phyloP scores from a whole-genome alignment of 2,329 filamentous ascomycete genomes.

The Immersiporthe knoxdaviesiana region DNA sequence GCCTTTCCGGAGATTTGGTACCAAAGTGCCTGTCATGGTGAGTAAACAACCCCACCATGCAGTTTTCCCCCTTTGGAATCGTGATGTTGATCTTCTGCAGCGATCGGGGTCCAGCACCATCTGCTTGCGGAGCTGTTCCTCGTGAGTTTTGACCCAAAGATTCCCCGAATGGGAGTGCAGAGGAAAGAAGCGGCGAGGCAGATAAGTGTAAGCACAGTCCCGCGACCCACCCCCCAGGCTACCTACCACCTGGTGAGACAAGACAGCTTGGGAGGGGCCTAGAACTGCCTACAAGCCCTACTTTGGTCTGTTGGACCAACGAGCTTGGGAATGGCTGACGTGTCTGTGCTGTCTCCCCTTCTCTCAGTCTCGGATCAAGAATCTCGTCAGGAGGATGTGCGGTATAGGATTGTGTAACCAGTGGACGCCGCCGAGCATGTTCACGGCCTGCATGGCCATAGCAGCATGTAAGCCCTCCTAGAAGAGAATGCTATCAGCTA shows the following conservation, averaged over 20 bases:
- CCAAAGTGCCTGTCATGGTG: constrained; percentile 57
- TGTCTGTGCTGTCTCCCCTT: not conserved
- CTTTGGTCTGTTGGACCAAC: not conserved
- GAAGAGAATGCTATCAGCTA: constrained; percentile 13
- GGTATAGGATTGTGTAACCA: constrained; percentile 62
- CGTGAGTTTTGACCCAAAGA: constrained; percentile 57
- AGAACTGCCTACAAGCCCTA: not conserved
- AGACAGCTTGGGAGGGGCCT: not conserved
- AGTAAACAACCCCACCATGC: constrained; percentile 30
- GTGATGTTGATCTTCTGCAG: constrained; percentile 37
- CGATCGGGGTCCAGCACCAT: constrained; percentile 63
- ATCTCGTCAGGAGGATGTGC: constrained; percentile 56
- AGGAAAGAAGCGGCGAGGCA: constrained; percentile 42
- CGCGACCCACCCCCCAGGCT: not conserved
- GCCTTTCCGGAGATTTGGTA: constrained; percentile 64
- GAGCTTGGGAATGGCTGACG: not conserved
- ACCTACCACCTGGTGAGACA: not conserved
- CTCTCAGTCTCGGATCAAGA: constrained; percentile 46
- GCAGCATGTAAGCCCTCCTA: constrained; percentile 50
- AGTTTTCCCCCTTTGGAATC: not conserved
- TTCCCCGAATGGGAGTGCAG: constrained; percentile 52
- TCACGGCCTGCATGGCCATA: constrained; percentile 60
- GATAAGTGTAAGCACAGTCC: constrained; percentile 44
- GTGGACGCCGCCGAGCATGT: constrained; percentile 58
- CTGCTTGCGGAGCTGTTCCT: constrained; percentile 62